Base-by-base conservation (phyloP, 2,329 filamentous ascomycete species). In the Phoma sp. region DNA sequence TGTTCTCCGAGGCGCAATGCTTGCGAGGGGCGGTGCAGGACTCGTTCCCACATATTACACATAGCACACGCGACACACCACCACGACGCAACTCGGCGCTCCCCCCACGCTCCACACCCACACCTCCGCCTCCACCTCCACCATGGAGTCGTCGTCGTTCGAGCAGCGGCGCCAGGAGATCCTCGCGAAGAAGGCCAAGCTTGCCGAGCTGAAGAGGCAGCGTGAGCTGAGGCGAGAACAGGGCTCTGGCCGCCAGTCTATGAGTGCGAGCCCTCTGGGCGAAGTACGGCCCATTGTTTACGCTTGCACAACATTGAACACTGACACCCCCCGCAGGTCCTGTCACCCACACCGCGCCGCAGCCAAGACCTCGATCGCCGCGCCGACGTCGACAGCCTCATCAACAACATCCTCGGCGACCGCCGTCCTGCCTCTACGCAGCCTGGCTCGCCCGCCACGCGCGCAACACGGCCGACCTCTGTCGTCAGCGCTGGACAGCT, bases 201-300 rank as follows among this genome's bases (percentile, higher is more conserved):
- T 99, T 69, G 93, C 91, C 44, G 95, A 98, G 83, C 85, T 99
- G 63, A 97, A 96, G 81, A 87, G 91, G 60, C 92, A 97, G 79
- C 86, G 95, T 68, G 92, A 96, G 67, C 85, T 93, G 56, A 86
- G 91, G 62, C 90, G 85, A 73, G 91, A 96, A 74, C 87, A 90
- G 67, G 85, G 83, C 56, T 84, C 84, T 60, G 86, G 82, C 65
- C 86, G 92, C 64, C 84, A 88, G 70, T 73, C 72, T 1, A 90
- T 87, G 73, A 71, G 64, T 12, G 87, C 87, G 56, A 84, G 85
- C 71, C 79, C 85, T 46, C 78, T 85, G 48, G 84, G 83, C 74
- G 92, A 96, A 80, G 92, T 96, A 84, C 67, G 62, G 22, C 22
- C 22, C 22, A 24, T 24, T 24, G 22, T 24, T 24, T 24, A 24